Evolutionary conservation across 2,329 filamentous ascomycete genomes (phyloP), one percentile per base, ranked within the genome.

Genomic region (Colletotrichum sp.): DNA sequence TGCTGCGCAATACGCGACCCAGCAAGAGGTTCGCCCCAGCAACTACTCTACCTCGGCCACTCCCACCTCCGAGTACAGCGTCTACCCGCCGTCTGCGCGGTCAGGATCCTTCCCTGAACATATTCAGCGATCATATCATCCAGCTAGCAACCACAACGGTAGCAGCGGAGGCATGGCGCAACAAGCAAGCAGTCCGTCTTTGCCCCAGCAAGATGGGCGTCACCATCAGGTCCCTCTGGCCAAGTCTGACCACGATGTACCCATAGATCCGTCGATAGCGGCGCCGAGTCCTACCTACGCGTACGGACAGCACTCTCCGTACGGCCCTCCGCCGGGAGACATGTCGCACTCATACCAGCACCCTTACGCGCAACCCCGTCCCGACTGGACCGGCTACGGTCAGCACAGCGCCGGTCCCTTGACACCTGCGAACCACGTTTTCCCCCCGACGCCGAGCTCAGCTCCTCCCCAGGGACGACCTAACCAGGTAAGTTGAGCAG

Each of bases 241-340:
- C 88, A 96, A 95, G 88, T 98, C 96, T 98, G 95, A 98, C 95
- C 92, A 91, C 92, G 94, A 95, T 93, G 93, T 98, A 90, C 95
- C 95, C 94, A 96, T 98, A 98, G 96, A 98, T 98, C 96, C 96
- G 83, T 98, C 96, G 86, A 98, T 98, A 85, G 94, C 96, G 86
- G 93, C 95, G 82, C 94, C 95, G 83, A 98, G 95, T 90, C 96
- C 96, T 77, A 96, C 95, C 82, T 98, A 98, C 85, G 92, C 95
- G 81, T 94, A 95, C 82, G 88, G 90, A 78, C 93, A 94, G 84
- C 98, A 98, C 86, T 96, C 96, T 80, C 95, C 96, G 43, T 98
- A 98, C 87, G 92, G 92, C 74, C 92, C 94, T 74, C 93, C 93
- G 79, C 93, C 93, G 79, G 94, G 96, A 89, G 95, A 98, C 80